A percentile compares a stretch with the other conserved stretches of the same genome.
phyloP scores from a whole-genome alignment of 2,329 filamentous ascomycete species.

The Cordyceps pruinosa region DNA sequence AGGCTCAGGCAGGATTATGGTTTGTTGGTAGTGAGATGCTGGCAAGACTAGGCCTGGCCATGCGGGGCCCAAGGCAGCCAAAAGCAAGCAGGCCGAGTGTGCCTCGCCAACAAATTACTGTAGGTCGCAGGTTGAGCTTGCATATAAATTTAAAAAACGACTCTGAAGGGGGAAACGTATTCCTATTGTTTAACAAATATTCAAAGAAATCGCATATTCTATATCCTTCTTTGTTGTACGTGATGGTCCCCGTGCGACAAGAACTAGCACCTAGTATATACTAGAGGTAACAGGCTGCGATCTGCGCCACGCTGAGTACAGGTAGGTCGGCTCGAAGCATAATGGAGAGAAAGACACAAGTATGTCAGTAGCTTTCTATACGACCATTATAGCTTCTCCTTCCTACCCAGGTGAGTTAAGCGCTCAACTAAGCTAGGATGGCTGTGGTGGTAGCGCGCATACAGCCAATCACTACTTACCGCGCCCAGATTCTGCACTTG shows the following conservation, averaged over 20 bases:
- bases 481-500: neutral
- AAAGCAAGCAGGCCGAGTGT: neutral
- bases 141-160: no score
- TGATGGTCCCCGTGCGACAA: no score
- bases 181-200: neutral
- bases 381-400: neutral
- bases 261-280: no score
- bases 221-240: no score
- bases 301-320: no score
- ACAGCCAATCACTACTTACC: neutral
- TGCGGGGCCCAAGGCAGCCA: slow-evolving; percentile 8
- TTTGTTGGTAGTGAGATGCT: slow-evolving; percentile 2
- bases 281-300: no score
- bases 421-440: neutral
- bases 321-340: no score
- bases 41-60: neutral
- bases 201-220: no score
- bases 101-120: neutral
- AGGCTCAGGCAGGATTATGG: neutral
- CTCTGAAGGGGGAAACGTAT: no score
- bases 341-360: no score
- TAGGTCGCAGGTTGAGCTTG: neutral
- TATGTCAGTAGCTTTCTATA: no score
- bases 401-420: neutral
- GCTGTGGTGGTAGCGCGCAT: neutral